phyloP scores from a whole-genome alignment of 2,329 filamentous ascomycete species.

The Cryphonectria radicalis region DNA sequence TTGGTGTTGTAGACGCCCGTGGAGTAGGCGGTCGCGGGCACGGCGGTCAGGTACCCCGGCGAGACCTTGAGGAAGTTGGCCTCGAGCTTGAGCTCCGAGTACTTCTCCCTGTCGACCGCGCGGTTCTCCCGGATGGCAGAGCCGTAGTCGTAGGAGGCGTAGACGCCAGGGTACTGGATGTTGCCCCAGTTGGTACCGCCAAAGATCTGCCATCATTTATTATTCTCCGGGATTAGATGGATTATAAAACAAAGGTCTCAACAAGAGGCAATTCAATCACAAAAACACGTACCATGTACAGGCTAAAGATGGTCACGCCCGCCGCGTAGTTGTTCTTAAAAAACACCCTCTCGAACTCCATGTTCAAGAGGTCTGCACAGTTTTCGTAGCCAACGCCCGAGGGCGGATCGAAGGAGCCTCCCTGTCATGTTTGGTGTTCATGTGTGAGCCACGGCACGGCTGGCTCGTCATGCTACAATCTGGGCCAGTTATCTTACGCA shows the following conservation, averaged over 20 bases:
- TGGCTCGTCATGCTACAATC: not conserved
- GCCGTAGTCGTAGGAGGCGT: constrained; percentile 62
- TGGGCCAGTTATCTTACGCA: not conserved
- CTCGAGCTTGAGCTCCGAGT: constrained; percentile 76
- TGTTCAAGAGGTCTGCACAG: constrained; percentile 68
- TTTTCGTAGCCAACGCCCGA: constrained; percentile 73
- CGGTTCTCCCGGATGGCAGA: constrained; percentile 51
- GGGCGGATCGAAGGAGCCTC: constrained; percentile 74
- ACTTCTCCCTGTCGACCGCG: constrained; percentile 72
- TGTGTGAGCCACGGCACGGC: not conserved
- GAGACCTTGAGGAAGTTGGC: constrained; percentile 76
- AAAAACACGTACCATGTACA: constrained; percentile 65
- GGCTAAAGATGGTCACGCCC: constrained; percentile 68
- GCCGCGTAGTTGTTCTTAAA: constrained; percentile 76
- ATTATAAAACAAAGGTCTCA: not conserved
- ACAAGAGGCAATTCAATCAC: not conserved
- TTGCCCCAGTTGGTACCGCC: constrained; percentile 89
- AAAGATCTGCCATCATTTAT: constrained; percentile 50
- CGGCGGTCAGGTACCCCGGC: constrained; percentile 67
- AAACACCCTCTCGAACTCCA: constrained; percentile 77
- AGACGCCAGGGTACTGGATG: constrained; percentile 69
- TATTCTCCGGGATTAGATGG: constrained; percentile 31
- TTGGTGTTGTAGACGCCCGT: constrained; percentile 59
- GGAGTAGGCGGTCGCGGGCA: constrained; percentile 52
- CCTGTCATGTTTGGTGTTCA: constrained; percentile 46